Conservation (phyloP, 257 asterid genomes). For the Solanum clarkiae region DNA sequence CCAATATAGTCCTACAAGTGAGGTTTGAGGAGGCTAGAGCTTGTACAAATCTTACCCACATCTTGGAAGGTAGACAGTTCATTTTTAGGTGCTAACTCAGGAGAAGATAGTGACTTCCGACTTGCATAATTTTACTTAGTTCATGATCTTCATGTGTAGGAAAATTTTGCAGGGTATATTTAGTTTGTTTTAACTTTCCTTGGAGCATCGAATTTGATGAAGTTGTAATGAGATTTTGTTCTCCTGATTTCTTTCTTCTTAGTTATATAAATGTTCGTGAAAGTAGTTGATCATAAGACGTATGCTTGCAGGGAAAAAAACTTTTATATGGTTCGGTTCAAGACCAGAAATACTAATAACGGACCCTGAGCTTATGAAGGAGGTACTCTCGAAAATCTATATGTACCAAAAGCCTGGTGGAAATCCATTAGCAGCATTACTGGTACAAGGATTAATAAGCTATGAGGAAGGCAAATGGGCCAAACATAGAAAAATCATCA, state of each 20-base stretch:
- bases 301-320: conserved; percentile 22
- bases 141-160: not conserved
- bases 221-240: not conserved
- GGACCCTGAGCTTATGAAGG: conserved; percentile 41
- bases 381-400: conserved; percentile 19
- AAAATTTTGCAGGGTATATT: not conserved
- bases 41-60: too few species aligned
- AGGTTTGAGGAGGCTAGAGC: too few species aligned
- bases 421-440: conserved; percentile 25
- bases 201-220: not conserved
- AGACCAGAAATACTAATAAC: conserved; percentile 21
- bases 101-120: too few species aligned
- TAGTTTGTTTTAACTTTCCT: not conserved
- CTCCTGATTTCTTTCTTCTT: not conserved
- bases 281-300: not conserved
- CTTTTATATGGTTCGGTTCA: conserved; percentile 46
- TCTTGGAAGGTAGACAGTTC: too few species aligned
- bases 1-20: too few species aligned
- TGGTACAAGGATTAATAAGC: conserved; percentile 18
- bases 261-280: not conserved
- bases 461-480: conserved; percentile 41
- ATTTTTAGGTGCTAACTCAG: too few species aligned
- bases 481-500: conserved; percentile 42
- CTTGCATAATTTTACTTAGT: not conserved
- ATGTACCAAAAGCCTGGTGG: conserved; percentile 11